Base-by-base conservation (phyloP, 305 asterid genomes). In the Plantago coronopus region DNA sequence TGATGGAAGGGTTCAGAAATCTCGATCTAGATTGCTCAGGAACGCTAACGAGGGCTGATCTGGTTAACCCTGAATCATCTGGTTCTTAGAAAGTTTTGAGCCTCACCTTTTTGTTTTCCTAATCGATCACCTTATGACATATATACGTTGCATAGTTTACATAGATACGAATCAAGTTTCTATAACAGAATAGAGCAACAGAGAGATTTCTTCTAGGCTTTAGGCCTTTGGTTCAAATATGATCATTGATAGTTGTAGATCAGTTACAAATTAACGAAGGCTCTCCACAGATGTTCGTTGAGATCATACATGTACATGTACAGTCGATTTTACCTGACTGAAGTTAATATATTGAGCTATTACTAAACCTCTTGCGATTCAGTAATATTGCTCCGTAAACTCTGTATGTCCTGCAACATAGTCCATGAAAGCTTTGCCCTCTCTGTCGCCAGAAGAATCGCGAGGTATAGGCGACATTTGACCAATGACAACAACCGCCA, bases 11-110 rank as follows among this genome's bases (percentile, higher is more conserved):
- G 69, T 89, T 89, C 69, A 76, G 61, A 61, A 59, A 56, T 59
- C 69, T 84, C n/a, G 95, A 89, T 60, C 73, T 81, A 27, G 96
- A 89, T 78, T 76, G 72, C 17, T 86, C 97, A 2, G 95, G 95
- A 61, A 73, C 94, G 7, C 58, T 86, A 37, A 80, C 86, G 1
- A 79, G 66, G 70, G 71, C 75, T 18, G 97, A 86, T 69, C 64
- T 88, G 57, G 50, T 70, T 31, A 70, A 61, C 40, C 46, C 63
- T 4, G 67, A 38, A 69, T 23, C 74, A 44, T 61, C 69, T 5
- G 29, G 18, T 38, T 37, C 73, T 2, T 43, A 55, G 48, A 34
- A 16, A 55, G 51, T 7, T n/a, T 7, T 23, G 29, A 53, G 31
- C 12, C 14, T 43, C 20, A 37, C 19, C 43, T 23, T 56, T 23